Base-by-base conservation (phyloP, 2,329 filamentous ascomycete genomes). In the Fusarium fujikuroi region DNA sequence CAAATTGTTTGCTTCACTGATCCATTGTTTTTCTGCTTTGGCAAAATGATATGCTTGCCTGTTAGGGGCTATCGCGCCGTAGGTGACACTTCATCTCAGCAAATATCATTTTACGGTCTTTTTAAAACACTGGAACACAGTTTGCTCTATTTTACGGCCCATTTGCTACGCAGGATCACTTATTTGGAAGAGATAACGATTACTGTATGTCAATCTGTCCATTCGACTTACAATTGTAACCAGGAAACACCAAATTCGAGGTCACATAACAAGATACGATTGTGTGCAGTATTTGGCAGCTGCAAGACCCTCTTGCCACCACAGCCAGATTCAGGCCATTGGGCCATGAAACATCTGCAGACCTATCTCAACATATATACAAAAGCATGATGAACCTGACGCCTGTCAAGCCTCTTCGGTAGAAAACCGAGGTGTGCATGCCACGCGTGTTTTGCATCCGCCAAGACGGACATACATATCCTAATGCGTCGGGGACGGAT, bases 51-150 rank as follows among this genome's bases (percentile, higher is more conserved):
- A 8, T 16, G 7, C 9, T 30, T 47, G 25, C 12, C 1, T 28
- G 4, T 2, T 8, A 28, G 28, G 5, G 5, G 11, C 11, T 4
- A 10, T 21, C 12, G 21, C 14, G 14, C 19, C 8, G 14, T 16
- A 32, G 9, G 5, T 15, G 3, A n/a, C 1, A n/a, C 9, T 8
- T 11, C 2, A n/a, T 1, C 19, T 15, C 2, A 10, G 2, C 14
- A n/a, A 30, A 16, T 7, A 47, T 4, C 6, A 4, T 30, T 47
- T 11, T 1, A 7, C 15, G 19, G 15, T 44, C n/a, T 23, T 11
- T 12, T 12, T 5, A 12, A 12, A 19, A 25, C 16, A 11, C 5
- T 12, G 4, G 5, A 19, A 16, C 3, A 18, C 16, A 25, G 9
- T n/a, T 39, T 43, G 42, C 15, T 43, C 7, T 18, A 25, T 25